phyloP scores from a whole-genome alignment of 305 asterid species.

The Caryopteris hybrid region DNA sequence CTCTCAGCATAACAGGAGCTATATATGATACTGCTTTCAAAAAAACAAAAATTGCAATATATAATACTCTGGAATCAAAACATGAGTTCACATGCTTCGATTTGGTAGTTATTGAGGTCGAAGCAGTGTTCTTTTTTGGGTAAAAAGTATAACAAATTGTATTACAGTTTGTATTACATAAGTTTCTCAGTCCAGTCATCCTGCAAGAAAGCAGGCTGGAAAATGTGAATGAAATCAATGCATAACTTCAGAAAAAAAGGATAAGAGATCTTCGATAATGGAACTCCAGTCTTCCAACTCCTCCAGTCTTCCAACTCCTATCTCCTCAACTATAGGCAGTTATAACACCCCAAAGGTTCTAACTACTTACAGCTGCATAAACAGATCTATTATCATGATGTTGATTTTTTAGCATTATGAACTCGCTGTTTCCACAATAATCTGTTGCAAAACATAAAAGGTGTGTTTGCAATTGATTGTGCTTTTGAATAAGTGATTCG shows the following conservation, averaged over 20 bases:
- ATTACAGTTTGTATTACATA: background rate
- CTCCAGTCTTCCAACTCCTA: background rate
- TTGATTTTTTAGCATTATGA: background rate
- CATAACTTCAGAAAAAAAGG: background rate
- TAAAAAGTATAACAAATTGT: too few relatives aligned
- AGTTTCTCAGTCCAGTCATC: background rate
- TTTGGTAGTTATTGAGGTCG: background rate
- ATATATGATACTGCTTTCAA: too few relatives aligned
- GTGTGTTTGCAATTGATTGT: background rate
- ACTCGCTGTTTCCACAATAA: background rate
- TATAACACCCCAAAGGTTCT: background rate
- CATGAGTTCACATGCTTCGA: background rate
- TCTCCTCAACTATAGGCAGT: background rate
- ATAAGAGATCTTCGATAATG: background rate
- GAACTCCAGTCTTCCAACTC: background rate
- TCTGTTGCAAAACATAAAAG: background rate
- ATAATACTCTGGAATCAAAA: background rate
- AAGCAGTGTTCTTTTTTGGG: background rate
- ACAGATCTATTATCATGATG: background rate
- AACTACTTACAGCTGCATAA: background rate
- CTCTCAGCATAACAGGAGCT: slow-evolving; percentile 6
- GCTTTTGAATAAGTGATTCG: too few relatives aligned
- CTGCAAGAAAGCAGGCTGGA: background rate
- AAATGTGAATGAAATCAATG: background rate
- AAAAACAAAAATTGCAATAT: too few relatives aligned